phyloP scores from a whole-genome alignment of 2,329 filamentous ascomycete species.

The Clonostachys sp. region DNA sequence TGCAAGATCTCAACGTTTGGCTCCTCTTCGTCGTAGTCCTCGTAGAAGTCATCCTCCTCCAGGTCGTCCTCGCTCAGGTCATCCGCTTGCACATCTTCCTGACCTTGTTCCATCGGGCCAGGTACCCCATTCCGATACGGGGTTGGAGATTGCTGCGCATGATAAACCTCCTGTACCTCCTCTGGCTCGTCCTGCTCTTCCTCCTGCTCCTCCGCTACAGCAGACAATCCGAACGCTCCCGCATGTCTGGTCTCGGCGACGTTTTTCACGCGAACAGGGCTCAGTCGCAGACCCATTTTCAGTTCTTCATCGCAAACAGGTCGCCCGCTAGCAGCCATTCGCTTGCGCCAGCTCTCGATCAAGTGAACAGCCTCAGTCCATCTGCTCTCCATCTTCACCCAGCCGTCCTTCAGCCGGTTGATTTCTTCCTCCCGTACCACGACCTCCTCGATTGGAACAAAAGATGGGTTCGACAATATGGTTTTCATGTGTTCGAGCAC shows the following conservation, averaged over 20 bases:
- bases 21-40: constrained; percentile 40
- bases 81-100: neutral
- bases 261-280: constrained; percentile 51
- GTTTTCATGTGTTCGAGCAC: constrained; percentile 78
- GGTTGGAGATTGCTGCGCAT: constrained; percentile 18
- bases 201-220: constrained; percentile 42
- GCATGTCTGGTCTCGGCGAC: constrained; percentile 39
- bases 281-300: constrained; percentile 62
- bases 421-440: constrained; percentile 92
- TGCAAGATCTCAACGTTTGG: constrained; percentile 39
- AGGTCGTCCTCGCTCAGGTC: constrained; percentile 8
- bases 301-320: constrained; percentile 66
- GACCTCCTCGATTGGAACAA: constrained; percentile 92
- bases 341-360: constrained; percentile 87
- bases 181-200: constrained; percentile 14
- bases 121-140: constrained; percentile 25
- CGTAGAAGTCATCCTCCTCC: constrained; percentile 27
- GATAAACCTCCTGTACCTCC: constrained; percentile 23
- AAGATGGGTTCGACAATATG: constrained; percentile 90
- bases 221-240: constrained; percentile 31
- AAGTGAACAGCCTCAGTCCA: constrained; percentile 88
- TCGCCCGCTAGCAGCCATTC: constrained; percentile 67
- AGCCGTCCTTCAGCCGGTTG: constrained; percentile 72
- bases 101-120: neutral
- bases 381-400: constrained; percentile 88